Evolutionary conservation across 2,329 filamentous ascomycete genomes (phyloP), one percentile per base, ranked within the genome.

Genomic region (Fusarium cicatricum): DNA sequence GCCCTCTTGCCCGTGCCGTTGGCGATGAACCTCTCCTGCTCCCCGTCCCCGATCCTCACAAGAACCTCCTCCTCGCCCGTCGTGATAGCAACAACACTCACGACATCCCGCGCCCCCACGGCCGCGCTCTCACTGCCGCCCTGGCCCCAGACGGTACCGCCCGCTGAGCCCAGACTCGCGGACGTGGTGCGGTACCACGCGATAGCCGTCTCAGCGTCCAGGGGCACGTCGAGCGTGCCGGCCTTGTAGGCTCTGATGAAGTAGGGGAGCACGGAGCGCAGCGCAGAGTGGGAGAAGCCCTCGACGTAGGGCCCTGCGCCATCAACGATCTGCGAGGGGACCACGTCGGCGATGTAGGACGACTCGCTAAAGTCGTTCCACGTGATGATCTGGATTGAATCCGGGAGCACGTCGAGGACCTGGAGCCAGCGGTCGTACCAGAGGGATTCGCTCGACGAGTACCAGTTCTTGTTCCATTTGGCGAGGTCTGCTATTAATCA

Each of bases 371-470:
- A 85, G 62, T 85, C 83, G 65, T 84, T 85, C 81, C 72, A 74
- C n/a, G 76, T 77, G 50, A 80, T 75, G 53, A 79, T 77, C 63
- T 74, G 64, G 23, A 84, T 77, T 16, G 78, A 75, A 32, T 79
- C 73, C 1, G 83, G 81, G 36, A 77, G 65, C 1, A 83, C 17
- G 7, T 78, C 15, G 74, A 79, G 74, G 74, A 86, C 46, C 80
- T 77, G 65, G 10, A 77, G 71, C 85, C 85, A 88, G 9, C 85
- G 80, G 48, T 84, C 75, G 57, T 78, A 80, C 85, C 86, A 89
- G 11, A 88, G 71, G 50, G 80, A 75, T 60, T 88, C 85, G n/a
- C 84, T 82, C 17, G 79, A 78, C 77, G 83, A 89, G 6, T 87
- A 74, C 85, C 85, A 89, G 66, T 86, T 85, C 72, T 88, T 88